Evolutionary conservation across 129 eudicot genomes (phyloP).

Genomic region (Arctium minus): DNA sequence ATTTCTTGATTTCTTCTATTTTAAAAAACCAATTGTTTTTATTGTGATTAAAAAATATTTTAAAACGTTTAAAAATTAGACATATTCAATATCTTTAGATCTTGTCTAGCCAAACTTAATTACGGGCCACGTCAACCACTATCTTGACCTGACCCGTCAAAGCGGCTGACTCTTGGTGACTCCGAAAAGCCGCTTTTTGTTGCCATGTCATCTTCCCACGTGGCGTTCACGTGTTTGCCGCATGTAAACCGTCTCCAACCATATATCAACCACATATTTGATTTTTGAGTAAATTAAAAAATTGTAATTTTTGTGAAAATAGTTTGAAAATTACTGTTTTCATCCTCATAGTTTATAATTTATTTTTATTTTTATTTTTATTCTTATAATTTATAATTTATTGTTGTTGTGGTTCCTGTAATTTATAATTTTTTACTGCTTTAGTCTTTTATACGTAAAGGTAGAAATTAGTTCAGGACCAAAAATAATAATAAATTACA

Average conservation of each 20-base stretch:
- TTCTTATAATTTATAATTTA: too few species aligned
- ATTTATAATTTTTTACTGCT: too few species aligned
- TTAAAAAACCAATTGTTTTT: neutral
- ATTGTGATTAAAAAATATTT: neutral
- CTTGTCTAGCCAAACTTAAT: neutral
- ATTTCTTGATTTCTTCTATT: neutral
- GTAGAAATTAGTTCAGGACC: too few species aligned
- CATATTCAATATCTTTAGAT: neutral
- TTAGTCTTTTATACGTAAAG: too few species aligned
- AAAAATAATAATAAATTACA: too few species aligned
- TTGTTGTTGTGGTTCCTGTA: too few species aligned
- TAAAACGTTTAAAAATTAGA: neutral
- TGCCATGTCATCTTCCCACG: constrained; percentile 8
- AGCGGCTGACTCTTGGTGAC: constrained; percentile 7
- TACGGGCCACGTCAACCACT: constrained; percentile 8
- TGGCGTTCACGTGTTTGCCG: neutral
- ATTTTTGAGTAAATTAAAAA: too few species aligned
- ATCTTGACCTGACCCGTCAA: neutral
- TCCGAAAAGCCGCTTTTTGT: constrained; percentile 13
- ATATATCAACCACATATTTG: too few species aligned
- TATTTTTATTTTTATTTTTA: too few species aligned
- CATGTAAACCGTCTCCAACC: neutral
- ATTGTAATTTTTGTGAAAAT: too few species aligned
- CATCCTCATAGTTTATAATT: too few species aligned
- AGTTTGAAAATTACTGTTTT: too few species aligned